Conservation (phyloP, 176 grass and related monocot genomes). For the Phyllostachys edulis region DNA sequence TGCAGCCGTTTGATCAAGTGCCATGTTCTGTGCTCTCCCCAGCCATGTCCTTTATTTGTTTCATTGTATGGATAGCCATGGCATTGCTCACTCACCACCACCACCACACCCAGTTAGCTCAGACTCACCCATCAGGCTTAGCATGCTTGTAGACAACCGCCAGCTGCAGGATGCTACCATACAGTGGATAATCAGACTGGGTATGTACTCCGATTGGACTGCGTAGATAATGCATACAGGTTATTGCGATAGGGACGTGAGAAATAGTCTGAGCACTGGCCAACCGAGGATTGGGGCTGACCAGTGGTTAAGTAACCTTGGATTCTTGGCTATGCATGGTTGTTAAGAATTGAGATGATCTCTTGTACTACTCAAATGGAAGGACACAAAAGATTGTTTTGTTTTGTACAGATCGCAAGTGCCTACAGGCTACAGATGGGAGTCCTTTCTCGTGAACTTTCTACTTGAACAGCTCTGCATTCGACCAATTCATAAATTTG, state of each 20-base stretch:
- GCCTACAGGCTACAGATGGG: background rate
- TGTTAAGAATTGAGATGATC: background rate
- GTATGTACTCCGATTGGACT: slow-evolving; percentile 11
- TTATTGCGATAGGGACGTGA: slow-evolving; percentile 29
- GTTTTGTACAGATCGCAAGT: background rate
- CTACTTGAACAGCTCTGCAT: background rate
- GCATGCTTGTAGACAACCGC: slow-evolving; percentile 18
- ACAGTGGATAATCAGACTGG: background rate
- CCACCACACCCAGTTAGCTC: slow-evolving; percentile 1
- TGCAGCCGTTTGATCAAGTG: slow-evolving; percentile 4
- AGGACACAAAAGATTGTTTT: background rate
- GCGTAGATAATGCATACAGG: slow-evolving; percentile 2
- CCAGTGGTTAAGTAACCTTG: background rate
- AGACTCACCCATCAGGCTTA: slow-evolving; percentile 29
- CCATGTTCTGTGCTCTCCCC: background rate
- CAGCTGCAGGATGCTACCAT: background rate
- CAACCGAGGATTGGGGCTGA: background rate
- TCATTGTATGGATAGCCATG: slow-evolving; percentile 18
- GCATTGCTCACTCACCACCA: background rate
- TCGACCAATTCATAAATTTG: background rate
- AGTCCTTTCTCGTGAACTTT: background rate
- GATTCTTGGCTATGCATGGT: background rate
- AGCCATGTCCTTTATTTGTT: slow-evolving; percentile 21
- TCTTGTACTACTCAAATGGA: background rate
- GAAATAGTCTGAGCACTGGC: background rate